phyloP scores from a whole-genome alignment of 495 filamentous ascomycete genomes.

The Cairneyella variabilis region DNA sequence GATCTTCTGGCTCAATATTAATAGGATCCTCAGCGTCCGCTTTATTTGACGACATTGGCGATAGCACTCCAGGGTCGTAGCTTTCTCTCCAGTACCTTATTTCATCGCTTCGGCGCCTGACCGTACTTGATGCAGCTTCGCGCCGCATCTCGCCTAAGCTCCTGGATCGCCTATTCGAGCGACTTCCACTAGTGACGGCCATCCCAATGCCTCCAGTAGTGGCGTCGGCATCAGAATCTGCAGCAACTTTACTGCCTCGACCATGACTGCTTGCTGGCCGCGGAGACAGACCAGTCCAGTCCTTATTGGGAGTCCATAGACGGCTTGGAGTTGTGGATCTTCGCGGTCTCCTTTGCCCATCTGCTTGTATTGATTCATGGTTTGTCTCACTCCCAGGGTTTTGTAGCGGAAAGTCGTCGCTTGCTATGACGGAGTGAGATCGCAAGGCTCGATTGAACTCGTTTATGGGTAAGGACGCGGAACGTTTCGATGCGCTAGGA shows the following conservation, averaged over 20 bases:
- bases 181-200: constrained; percentile 43
- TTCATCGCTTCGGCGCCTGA: constrained; percentile 50
- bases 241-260: constrained; percentile 32
- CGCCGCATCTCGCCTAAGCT: constrained; percentile 50
- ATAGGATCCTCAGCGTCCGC: constrained; percentile 37
- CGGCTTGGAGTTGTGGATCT: constrained; percentile 33
- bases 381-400: constrained; percentile 42
- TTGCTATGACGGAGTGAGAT: constrained; percentile 43
- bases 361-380: constrained; percentile 38
- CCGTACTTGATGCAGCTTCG: constrained; percentile 23
- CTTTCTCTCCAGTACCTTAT: constrained; percentile 56
- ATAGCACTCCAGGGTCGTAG: constrained; percentile 41
- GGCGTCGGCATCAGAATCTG: constrained; percentile 10
- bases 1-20: constrained; percentile 24
- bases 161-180: constrained; percentile 47
- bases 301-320: constrained; percentile 27
- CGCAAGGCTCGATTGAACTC: constrained; percentile 48
- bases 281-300: constrained; percentile 47
- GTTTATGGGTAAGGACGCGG: constrained; percentile 48
- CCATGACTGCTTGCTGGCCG: constrained; percentile 50
- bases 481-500: constrained; percentile 36
- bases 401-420: constrained; percentile 30
- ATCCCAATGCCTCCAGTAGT: constrained; percentile 38
- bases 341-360: constrained; percentile 26
- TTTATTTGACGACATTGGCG: constrained; percentile 43